Conservation (phyloP, 495 filamentous ascomycete species). For the Tuber melanosporum region DNA sequence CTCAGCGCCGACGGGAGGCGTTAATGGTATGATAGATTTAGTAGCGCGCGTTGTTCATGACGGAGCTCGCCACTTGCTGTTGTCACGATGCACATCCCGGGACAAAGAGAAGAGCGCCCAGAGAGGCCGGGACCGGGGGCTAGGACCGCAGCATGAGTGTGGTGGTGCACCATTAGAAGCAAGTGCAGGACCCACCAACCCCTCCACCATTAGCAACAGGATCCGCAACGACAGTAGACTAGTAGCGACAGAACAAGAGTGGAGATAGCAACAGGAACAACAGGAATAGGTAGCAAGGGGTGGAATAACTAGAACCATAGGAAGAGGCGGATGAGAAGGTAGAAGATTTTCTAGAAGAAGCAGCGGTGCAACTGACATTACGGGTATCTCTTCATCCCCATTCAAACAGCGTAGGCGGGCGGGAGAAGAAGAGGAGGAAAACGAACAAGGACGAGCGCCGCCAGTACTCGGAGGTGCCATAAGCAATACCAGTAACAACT, state of each 20-base stretch:
- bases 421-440: neutral
- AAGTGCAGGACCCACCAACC: conserved; percentile 34
- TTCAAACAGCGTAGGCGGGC: neutral
- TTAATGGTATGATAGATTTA: neutral
- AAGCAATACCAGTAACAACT: neutral
- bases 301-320: neutral
- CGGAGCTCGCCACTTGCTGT: conserved; percentile 17
- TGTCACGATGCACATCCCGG: conserved; percentile 24
- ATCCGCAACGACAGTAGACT: neutral
- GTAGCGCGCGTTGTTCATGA: conserved; percentile 1
- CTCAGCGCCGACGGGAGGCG: neutral
- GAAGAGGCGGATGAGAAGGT: conserved; percentile 4
- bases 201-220: conserved; percentile 19
- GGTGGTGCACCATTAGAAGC: conserved; percentile 10
- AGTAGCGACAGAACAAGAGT: neutral
- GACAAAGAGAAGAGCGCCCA: conserved; percentile 16
- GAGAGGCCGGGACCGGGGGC: conserved; percentile 22
- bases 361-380: neutral
- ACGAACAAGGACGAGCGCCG: neutral
- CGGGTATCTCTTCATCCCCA: neutral
- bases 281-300: neutral
- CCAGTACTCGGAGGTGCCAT: no score
- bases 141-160: conserved; percentile 20
- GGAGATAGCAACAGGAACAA: neutral
- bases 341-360: neutral